Base-by-base conservation (phyloP, 805 yeast genomes). In the Pichia phayaonensis region DNA sequence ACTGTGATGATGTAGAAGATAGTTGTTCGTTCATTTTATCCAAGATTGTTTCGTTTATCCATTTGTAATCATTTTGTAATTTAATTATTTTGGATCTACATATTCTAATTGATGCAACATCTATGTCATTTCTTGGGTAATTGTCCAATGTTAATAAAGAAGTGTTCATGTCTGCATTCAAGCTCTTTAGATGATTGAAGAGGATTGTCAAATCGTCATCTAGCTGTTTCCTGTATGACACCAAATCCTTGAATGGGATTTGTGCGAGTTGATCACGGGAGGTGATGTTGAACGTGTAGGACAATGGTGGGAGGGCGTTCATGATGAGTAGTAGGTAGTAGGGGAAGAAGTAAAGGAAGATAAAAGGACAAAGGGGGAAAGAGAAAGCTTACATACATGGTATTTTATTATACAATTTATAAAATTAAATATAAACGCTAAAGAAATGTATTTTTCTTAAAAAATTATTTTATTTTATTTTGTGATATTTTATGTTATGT, bases 71-170 rank as follows among this genome's bases (percentile, higher is more conserved):
- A 60, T 89, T 90, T 51, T 83, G 72, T 40, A 85, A 69, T 47
- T 85, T 71, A 36, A 85, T 80, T 31, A 90, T 79, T 59, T 76
- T 77, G 11, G 81, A 76, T 52, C 97, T 69, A 1, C 82, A 61
- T 11, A 76, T 63, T 48, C 96, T 70, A 13, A 89, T 72, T 47
- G 76, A 76, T 2, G 89, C 79, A 5, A 92, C 85, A 59, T 92
- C 95, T 26, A 92, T 74, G 61, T 92, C 97, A 18, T 72, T 65
- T 42, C 97, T 70, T 0, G 99, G 99, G 59, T 79, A 92, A 21
- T 97, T 97, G 60, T 92, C 96, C 0, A 59, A 52, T 0, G 84
- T 79, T 2, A 86, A 66, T 51, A 92, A 65, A 0, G 81, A 72
- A 1, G 90, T 82, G 23, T 74, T 64, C 87, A 88, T 81, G 56